phyloP scores from a whole-genome alignment of 495 filamentous ascomycete species.

The Corynascus novoguineensis region DNA sequence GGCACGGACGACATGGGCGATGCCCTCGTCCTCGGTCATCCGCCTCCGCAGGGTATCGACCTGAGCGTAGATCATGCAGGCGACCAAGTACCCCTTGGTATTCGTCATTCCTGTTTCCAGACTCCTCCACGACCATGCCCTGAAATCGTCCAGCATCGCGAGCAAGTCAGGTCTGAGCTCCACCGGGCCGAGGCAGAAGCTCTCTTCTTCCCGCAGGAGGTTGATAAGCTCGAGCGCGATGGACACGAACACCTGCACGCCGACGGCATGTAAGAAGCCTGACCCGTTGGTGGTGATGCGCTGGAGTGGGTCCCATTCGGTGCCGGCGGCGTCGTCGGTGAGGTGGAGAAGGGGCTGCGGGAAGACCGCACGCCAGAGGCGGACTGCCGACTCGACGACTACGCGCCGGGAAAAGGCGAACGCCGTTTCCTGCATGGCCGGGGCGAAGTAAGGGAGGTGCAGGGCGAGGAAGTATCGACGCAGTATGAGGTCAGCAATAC shows the following conservation, averaged over 20 bases:
- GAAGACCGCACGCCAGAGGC: slow-evolving; percentile 43
- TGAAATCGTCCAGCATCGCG: slow-evolving; percentile 41
- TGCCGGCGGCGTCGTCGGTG: neutral
- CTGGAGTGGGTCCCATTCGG: neutral
- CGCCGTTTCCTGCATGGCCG: slow-evolving; percentile 32
- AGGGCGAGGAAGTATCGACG: slow-evolving; percentile 43
- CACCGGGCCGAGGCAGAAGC: slow-evolving; percentile 8
- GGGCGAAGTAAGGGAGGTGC: slow-evolving; percentile 44
- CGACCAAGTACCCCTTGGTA: slow-evolving; percentile 51
- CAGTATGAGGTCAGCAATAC: slow-evolving; percentile 40
- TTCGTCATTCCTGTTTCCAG: slow-evolving; percentile 52
- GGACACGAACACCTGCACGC: slow-evolving; percentile 39
- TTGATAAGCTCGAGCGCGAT: slow-evolving; percentile 45
- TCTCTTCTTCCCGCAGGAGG: slow-evolving; percentile 48
- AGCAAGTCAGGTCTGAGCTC: slow-evolving; percentile 45
- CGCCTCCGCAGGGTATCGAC: slow-evolving; percentile 41
- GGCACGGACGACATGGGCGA: slow-evolving; percentile 30
- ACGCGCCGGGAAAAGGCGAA: slow-evolving; percentile 49
- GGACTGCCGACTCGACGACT: slow-evolving; percentile 46
- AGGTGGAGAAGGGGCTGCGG: slow-evolving; percentile 15
- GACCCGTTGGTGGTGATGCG: slow-evolving; percentile 22
- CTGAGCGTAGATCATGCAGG: slow-evolving; percentile 37
- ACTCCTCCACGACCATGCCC: slow-evolving; percentile 36
- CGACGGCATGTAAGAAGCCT: slow-evolving; percentile 38
- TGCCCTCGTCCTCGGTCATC: slow-evolving; percentile 29